These are phyloP conservation scores for Diaporthe amygdali DNA, from an alignment of 2,329 filamentous ascomycete genomes.

Conservation along the genomic window DNA sequence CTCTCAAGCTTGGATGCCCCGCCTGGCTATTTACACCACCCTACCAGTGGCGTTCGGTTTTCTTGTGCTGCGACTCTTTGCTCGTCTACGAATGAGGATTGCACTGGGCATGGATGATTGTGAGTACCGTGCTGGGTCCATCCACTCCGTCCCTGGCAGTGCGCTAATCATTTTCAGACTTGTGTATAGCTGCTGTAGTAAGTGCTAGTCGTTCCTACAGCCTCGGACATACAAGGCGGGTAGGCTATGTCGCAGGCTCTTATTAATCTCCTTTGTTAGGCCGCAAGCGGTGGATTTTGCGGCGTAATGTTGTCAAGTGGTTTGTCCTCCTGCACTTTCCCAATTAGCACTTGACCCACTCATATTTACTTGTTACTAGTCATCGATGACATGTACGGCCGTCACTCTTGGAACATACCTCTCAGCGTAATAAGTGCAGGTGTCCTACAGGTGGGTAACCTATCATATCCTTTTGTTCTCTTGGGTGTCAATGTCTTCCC, in stretches of 20 bases:
- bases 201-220: neutral
- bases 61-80: neutral
- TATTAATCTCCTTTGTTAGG: neutral
- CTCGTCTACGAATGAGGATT: neutral
- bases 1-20: neutral
- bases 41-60: neutral
- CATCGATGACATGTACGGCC: neutral
- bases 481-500: no score
- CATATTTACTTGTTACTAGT: neutral
- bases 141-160: neutral
- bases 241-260: neutral
- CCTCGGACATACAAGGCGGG: neutral
- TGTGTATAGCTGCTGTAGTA: neutral
- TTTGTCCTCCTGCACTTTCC: no score
- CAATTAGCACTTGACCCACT: no score
- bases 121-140: accelerated
- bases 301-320: neutral
- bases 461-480: no score
- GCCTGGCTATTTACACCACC: neutral
- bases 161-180: neutral
- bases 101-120: neutral
- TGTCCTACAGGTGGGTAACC: neutral
- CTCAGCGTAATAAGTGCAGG: neutral
- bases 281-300: neutral
- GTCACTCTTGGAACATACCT: neutral